Base-by-base conservation (phyloP, 495 filamentous ascomycete species). In the Bombardia bombarda region DNA sequence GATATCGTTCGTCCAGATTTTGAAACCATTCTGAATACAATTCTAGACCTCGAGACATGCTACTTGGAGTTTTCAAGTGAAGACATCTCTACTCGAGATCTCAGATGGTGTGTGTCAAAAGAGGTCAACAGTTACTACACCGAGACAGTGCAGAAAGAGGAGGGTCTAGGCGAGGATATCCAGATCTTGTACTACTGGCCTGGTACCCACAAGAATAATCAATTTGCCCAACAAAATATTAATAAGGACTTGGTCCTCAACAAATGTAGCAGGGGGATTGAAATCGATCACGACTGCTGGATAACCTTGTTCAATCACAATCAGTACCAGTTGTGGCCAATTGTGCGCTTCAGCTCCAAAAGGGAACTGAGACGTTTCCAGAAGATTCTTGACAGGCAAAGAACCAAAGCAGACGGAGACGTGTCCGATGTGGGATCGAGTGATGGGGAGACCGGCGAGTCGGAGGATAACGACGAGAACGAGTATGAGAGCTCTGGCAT, bases 131-230 rank as follows among this genome's bases (percentile, higher is more conserved):
- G 30, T 17, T 66, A 54, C 18, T 40, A 32, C 22, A 4, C 44
- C 8, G 28, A 45, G 6, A 45, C 21, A 0, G 37, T 32, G 5
- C 59, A 64, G 41, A 44, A 56, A 20, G 8, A 45, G 3, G 12
- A 28, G 4, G 47, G 45, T 3, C 8, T 45, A 0, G 40, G 41
- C 19, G 41, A 51, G 7, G 38, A 52, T 33, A 12, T 46, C 8
- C 38, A 47, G 13, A 40, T 30, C 16, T 3, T 59, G 14, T 69
- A 51, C 30, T 63, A 59, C 40, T 71, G 66, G 65, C 62, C 58
- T 2, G 55, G 68, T 37, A 3, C 58, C 6, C 37, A 43, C 1
- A 49, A 47, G 0, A 33, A 47, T 16, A 28, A 3, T 19, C 18
- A 47, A 4, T 52, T 51, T 25, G 23, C 41, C 8, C 20, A 53